phyloP scores from a whole-genome alignment of 2,329 filamentous ascomycete genomes.

The Ophiobolus disseminans region DNA sequence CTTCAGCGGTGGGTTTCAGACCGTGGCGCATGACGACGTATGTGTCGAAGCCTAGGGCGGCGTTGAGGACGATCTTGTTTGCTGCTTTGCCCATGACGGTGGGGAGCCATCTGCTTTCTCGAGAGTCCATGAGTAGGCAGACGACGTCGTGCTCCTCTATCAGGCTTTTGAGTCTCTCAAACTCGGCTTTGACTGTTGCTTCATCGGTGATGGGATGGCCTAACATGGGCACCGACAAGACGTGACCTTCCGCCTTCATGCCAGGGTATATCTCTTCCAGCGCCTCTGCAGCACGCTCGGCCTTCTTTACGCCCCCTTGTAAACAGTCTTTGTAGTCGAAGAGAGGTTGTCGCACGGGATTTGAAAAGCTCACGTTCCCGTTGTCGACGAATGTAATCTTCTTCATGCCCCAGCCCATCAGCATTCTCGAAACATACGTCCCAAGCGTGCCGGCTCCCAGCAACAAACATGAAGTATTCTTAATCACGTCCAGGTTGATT shows the following conservation, averaged over 20 bases:
- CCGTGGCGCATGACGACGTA: constrained; percentile 98
- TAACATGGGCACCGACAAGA: constrained; percentile 91
- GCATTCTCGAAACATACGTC: constrained; percentile 87
- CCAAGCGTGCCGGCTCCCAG: constrained; percentile 93
- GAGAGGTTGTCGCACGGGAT: constrained; percentile 91
- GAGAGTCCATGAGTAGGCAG: constrained; percentile 96
- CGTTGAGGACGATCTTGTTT: constrained; percentile 95
- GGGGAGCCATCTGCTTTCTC: constrained; percentile 93
- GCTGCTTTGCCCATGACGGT: constrained; percentile 94
- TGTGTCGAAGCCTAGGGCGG: constrained; percentile 93
- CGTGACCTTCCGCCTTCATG: constrained; percentile 79
- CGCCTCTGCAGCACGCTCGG: constrained; percentile 77
- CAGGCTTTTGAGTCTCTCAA: constrained; percentile 74
- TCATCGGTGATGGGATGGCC: constrained; percentile 86
- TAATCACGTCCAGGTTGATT: constrained; percentile 86
- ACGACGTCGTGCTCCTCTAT: constrained; percentile 88
- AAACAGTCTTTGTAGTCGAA: constrained; percentile 91
- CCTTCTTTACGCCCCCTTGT: constrained; percentile 84
- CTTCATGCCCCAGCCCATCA: constrained; percentile 94
- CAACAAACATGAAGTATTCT: constrained; percentile 86
- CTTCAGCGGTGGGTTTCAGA: constrained; percentile 59
- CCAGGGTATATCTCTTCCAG: constrained; percentile 89
- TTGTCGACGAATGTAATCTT: constrained; percentile 98
- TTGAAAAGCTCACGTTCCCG: constrained; percentile 90
- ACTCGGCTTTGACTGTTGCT: constrained; percentile 73